Evolutionary conservation across 129 eudicot genomes (phyloP).

Genomic region (sunflower (Helianthus annuus)): HanXRQr2.0-SUNRISE NC_035440.2:106598283-106598782

Average conservation of each 20-base stretch:
- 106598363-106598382: constrained; percentile 22
- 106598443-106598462: constrained; percentile 88
- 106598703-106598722: too few species aligned
- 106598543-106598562: too few species aligned
- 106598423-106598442: constrained; percentile 86
- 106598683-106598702: too few species aligned
- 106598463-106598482: constrained; percentile 6
- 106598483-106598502: background rate
- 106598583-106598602: too few species aligned
- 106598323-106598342: background rate
- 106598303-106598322: background rate
- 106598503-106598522: constrained; percentile 7
- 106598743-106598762: too few species aligned
- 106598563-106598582: too few species aligned
- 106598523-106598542: constrained; percentile 3
- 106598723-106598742: too few species aligned
- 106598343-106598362: constrained; percentile 9
- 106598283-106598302: background rate
- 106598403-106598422: constrained; percentile 74
- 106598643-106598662: too few species aligned
- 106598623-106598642: too few species aligned
- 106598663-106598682: too few species aligned
- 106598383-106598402: constrained; percentile 15
- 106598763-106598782: constrained; percentile 2
- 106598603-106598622: too few species aligned